Evolutionary conservation across 1,284 basidiomycete species (phyloP).

Genomic region (Sanghuangporus sanghuang): DNA sequence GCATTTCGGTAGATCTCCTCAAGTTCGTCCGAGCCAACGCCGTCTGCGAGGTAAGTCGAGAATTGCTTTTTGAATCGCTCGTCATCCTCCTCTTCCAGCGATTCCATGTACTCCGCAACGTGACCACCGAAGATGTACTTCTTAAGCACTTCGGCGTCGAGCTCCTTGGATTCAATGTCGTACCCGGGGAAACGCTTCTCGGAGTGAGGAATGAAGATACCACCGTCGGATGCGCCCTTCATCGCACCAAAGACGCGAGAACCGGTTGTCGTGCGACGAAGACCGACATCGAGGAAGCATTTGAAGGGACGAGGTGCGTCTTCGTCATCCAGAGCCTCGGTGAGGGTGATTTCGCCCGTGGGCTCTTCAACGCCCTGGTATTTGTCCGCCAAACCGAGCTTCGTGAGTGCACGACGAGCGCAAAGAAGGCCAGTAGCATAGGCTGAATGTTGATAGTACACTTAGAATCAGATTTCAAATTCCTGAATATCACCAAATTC

Average conservation of each 20-base stretch:
- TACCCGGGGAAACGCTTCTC: conserved; percentile 99
- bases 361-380: conserved; percentile 96
- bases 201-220: conserved; percentile 97
- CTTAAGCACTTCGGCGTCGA: conserved; percentile 93
- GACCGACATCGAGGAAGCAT: conserved; percentile 96
- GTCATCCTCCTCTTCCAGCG: conserved; percentile 98
- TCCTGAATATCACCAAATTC: background rate
- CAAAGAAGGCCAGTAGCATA: conserved; percentile 97
- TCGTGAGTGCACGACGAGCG: conserved; percentile 92
- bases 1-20: conserved; percentile 94
- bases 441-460: conserved; percentile 40
- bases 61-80: conserved; percentile 99
- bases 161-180: conserved; percentile 90
- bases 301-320: conserved; percentile 98
- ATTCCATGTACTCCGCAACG: conserved; percentile 99
- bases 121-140: conserved; percentile 99
- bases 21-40: conserved; percentile 93
- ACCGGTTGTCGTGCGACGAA: conserved; percentile 97
- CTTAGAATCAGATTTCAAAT: background rate
- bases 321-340: conserved; percentile 84
- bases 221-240: conserved; percentile 99
- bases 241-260: conserved; percentile 98
- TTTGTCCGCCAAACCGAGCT: conserved; percentile 97
- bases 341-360: conserved; percentile 81
- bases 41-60: conserved; percentile 91